Base-by-base conservation (phyloP, 2,329 filamentous ascomycete genomes). In the Penicillium italicum region DNA sequence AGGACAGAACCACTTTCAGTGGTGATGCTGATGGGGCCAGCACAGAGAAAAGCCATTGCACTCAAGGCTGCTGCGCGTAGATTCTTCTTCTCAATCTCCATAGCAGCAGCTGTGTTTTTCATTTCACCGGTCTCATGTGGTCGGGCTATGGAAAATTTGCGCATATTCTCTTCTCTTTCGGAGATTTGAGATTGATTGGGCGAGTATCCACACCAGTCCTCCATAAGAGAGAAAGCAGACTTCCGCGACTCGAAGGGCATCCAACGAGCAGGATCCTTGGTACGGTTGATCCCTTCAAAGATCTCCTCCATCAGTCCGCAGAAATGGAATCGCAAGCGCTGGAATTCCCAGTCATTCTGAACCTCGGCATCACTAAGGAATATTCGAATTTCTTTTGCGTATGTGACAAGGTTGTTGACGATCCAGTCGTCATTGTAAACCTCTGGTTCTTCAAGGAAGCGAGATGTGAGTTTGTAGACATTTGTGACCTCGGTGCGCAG, bases 171-270 rank as follows among this genome's bases (percentile, higher is more conserved):
- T 73, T 97, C 92, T 58, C 91, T 83, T 55, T 87, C 86, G 5
- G 87, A 84, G 38, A 96, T 89, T 61, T 95, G 89, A 14, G 78
- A 80, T 69, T 95, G 91, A 61, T 97, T 96, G 0, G 92, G 91
- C 8, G 92, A 96, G 71, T 95, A 97, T 2, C 94, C 94, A 70
- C 94, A 99, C 95, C 95, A 99, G 62, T 97, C 93, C 74, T 99
- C 94, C 92, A 99, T 97, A 45, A 99, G 77, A 0, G 92, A 87
- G 69, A 99, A 99, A 0, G 93, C 89, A 5, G 94, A 97, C 70
- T 97, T 96, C 38, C 95, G 83, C 12, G 92, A 90, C 71, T 99
- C 94, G 68, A 99, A 99, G 0, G 94, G 92, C 85, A 99, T 94
- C 93, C 94, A 99, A 31, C 91, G 84, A 5, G 90, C 87, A 1